These are phyloP conservation scores for Biscogniauxia mediterranea DNA, from an alignment of 2,329 filamentous ascomycete species.

Conservation along the genomic window DNA sequence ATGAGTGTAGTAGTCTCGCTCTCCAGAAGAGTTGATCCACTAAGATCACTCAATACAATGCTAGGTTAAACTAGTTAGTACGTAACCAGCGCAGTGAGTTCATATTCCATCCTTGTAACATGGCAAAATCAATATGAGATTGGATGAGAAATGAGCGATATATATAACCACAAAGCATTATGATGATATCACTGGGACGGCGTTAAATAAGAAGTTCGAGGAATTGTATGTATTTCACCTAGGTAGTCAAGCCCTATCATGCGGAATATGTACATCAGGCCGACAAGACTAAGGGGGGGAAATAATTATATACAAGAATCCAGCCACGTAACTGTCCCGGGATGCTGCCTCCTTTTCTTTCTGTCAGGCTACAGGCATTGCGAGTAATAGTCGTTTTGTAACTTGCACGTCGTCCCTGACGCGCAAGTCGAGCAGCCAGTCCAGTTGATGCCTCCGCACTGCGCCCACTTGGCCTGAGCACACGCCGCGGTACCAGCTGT, in stretches of 20 bases:
- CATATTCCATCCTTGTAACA: no score
- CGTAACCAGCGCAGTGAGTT: no score
- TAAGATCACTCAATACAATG: no score
- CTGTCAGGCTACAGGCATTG: conserved; percentile 30
- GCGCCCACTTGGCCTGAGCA: conserved; percentile 30
- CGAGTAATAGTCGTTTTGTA: conserved; percentile 34
- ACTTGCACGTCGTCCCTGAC: conserved; percentile 33
- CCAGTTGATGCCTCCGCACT: conserved; percentile 38
- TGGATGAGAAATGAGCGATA: no score
- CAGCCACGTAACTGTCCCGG: background rate
- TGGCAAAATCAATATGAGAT: no score
- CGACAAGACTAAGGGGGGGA: background rate
- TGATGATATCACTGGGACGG: no score
- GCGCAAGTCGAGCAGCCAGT: conserved; percentile 35
- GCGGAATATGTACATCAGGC: background rate
- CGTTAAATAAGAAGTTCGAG: no score
- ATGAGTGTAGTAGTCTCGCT: no score
- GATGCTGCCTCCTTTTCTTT: background rate
- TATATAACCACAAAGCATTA: no score
- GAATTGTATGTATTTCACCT: no score
- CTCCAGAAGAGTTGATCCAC: no score
- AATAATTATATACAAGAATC: background rate
- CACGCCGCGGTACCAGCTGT: conserved; percentile 17
- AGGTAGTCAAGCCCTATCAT: background rate
- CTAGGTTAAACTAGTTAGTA: no score